Evolutionary conservation across 805 yeast species (phyloP).

Genomic region (Starmera caribaea): DNA sequence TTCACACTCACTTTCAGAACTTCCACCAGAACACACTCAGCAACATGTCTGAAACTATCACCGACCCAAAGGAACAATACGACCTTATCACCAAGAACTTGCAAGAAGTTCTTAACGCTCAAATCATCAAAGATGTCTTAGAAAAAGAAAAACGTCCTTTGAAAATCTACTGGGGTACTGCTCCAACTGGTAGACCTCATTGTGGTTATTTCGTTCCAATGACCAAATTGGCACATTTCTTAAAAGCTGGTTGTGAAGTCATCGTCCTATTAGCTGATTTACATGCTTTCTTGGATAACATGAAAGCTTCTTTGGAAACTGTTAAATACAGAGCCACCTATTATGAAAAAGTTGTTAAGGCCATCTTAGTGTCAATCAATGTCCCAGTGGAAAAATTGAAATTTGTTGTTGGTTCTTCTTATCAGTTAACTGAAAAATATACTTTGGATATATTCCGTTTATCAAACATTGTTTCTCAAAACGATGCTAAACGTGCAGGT

Average conservation of each 20-base stretch:
- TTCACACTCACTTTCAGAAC: no score
- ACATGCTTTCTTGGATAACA: conserved; percentile 94
- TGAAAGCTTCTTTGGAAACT: conserved; percentile 95
- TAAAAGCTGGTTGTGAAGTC: conserved; percentile 94
- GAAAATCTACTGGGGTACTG: conserved; percentile 97
- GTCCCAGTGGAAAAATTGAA: conserved; percentile 86
- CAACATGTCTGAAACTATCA: conserved; percentile 12
- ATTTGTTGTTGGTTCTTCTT: conserved; percentile 84
- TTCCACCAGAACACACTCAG: no score
- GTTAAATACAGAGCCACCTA: conserved; percentile 83
- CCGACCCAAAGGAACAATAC: conserved; percentile 54
- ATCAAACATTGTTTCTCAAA: conserved; percentile 79
- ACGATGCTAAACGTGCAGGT: conserved; percentile 98
- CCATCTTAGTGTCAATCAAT: conserved; percentile 75
- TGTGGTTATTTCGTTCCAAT: conserved; percentile 98
- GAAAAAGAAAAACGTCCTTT: conserved; percentile 77
- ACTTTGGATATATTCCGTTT: conserved; percentile 84
- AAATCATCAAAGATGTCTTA: conserved; percentile 75
- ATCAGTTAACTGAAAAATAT: conserved; percentile 70
- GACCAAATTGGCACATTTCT: conserved; percentile 91
- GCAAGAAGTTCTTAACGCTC: conserved; percentile 86
- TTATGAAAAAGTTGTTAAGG: conserved; percentile 76
- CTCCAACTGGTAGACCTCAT: conserved; percentile 98
- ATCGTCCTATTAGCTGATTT: conserved; percentile 87
- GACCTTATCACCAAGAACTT: conserved; percentile 73